A percentile compares a stretch with the other conserved stretches of the same genome.
These are phyloP conservation scores for Sugiyamaella pinicola DNA, from an alignment of 1,139 yeast species.

Conservation along the genomic window DNA sequence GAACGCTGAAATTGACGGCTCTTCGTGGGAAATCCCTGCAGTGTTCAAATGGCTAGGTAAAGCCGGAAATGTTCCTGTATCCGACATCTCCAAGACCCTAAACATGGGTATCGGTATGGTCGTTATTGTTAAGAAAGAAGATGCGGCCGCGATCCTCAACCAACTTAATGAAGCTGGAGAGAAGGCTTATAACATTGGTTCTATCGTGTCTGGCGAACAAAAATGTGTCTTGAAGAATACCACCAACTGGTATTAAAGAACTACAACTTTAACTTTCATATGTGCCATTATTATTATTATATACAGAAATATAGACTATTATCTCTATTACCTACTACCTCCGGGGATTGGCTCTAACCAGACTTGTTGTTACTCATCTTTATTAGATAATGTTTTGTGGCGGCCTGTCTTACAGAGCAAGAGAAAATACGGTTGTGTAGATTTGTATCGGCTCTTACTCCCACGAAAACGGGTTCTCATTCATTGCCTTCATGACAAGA, in stretches of 20 bases:
- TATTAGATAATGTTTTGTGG: too few relatives aligned
- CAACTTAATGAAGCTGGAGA: slow-evolving; percentile 69
- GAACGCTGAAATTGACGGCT: slow-evolving; percentile 79
- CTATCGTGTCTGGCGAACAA: slow-evolving; percentile 57
- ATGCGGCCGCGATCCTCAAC: slow-evolving; percentile 59
- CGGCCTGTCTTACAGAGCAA: too few relatives aligned
- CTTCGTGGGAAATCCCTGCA: slow-evolving; percentile 78
- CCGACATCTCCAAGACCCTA: slow-evolving; percentile 85
- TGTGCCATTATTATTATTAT: slow-evolving; percentile 5
- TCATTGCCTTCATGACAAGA: slow-evolving; percentile 46
- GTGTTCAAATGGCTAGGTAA: slow-evolving; percentile 94
- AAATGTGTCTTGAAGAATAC: slow-evolving; percentile 71
- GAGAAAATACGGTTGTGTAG: too few relatives aligned
- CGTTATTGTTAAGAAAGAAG: slow-evolving; percentile 64
- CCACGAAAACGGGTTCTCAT: slow-evolving; percentile 51
- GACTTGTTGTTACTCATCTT: too few relatives aligned
- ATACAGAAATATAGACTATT: too few relatives aligned
- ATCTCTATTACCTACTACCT: too few relatives aligned
- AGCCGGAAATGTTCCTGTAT: slow-evolving; percentile 85
- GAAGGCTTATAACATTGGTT: slow-evolving; percentile 77
- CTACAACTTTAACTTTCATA: neutral
- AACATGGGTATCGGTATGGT: slow-evolving; percentile 99
- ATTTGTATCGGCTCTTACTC: neutral
- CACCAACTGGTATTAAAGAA: slow-evolving; percentile 55
- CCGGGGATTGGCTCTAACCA: too few relatives aligned